These are phyloP conservation scores for Wallacemonas collosoma DNA, from an alignment of 208 protist species.

Conservation along the genomic window DNA sequence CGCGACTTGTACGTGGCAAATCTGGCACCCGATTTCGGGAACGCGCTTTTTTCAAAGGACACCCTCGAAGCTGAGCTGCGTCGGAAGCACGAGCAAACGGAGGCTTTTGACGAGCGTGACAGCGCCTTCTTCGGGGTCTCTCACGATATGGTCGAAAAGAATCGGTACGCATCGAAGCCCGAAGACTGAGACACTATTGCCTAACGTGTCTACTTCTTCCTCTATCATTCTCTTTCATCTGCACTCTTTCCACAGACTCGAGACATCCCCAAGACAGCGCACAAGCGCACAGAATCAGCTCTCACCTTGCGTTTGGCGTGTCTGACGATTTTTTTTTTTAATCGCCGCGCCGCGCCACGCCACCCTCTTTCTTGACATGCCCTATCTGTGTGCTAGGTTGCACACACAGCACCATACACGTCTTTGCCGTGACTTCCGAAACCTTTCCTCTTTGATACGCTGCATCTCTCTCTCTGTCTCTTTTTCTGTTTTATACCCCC, in stretches of 20 bases:
- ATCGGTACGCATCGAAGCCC: constrained; percentile 39
- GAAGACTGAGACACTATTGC: constrained; percentile 37
- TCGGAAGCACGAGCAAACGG: constrained; percentile 28
- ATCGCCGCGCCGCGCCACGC: too few relatives aligned
- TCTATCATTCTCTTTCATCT: not conserved
- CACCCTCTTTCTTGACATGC: too few relatives aligned
- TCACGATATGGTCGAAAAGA: constrained; percentile 66
- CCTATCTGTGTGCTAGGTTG: too few relatives aligned
- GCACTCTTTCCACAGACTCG: constrained; percentile 3
- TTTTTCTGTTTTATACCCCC: constrained; percentile 18
- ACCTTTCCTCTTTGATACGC: too few relatives aligned
- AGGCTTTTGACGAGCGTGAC: constrained; percentile 37
- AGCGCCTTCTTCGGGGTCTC: constrained; percentile 66
- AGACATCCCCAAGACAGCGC: too few relatives aligned
- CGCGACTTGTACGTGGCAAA: constrained; percentile 33
- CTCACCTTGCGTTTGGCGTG: too few relatives aligned
- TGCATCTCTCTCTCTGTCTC: not conserved
- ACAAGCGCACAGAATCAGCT: too few relatives aligned
- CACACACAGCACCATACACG: too few relatives aligned
- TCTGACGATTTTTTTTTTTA: too few relatives aligned
- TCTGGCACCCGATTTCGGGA: constrained; percentile 54
- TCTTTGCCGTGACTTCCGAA: too few relatives aligned
- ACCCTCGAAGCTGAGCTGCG: constrained; percentile 27
- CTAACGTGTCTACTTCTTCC: not conserved
- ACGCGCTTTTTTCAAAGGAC: constrained; percentile 41